Percentiles rank a stretch among this genome's conserved stretches.
Conservation (phyloP, 306 rosid genomes). For the Fragaria iinumae region DNA sequence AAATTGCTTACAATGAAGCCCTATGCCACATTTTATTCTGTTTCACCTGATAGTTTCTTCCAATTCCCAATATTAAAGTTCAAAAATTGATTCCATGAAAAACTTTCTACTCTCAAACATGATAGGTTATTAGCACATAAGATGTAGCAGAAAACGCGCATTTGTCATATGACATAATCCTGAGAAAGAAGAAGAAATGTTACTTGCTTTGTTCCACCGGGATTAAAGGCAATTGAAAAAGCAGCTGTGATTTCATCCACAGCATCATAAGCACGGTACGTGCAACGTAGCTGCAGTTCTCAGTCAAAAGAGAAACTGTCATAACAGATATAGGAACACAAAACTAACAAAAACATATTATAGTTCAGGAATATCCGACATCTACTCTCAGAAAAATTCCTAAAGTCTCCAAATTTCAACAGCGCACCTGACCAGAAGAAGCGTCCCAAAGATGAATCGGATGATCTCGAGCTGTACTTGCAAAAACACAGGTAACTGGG, state of each 20-base stretch:
- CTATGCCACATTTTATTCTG: neutral
- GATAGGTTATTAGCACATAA: neutral
- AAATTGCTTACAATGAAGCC: conserved; percentile 1
- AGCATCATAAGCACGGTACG: conserved; percentile 94
- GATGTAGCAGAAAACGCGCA: neutral
- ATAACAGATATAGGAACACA: conserved; percentile 18
- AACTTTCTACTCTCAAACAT: neutral
- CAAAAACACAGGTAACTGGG: conserved; percentile 78
- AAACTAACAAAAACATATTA: conserved; percentile 14
- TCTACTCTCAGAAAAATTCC: neutral
- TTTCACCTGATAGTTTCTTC: neutral
- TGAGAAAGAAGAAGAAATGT: conserved; percentile 5
- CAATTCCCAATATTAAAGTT: neutral
- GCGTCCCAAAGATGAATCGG: conserved; percentile 99
- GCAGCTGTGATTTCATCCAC: conserved; percentile 96
- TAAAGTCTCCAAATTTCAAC: neutral
- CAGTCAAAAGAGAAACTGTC: conserved; percentile 21
- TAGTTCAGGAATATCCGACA: neutral
- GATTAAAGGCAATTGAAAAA: conserved; percentile 87
- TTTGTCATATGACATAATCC: neutral
- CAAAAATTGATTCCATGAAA: neutral
- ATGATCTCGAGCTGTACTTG: conserved; percentile 84
- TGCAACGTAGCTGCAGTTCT: conserved; percentile 81
- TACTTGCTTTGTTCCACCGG: conserved; percentile 80
- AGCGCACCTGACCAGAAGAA: conserved; percentile 72